A percentile compares a stretch with the other conserved stretches of the same genome.
Conservation (phyloP, 176 grass and related monocot species). For the Alloteropsis semialata region DNA sequence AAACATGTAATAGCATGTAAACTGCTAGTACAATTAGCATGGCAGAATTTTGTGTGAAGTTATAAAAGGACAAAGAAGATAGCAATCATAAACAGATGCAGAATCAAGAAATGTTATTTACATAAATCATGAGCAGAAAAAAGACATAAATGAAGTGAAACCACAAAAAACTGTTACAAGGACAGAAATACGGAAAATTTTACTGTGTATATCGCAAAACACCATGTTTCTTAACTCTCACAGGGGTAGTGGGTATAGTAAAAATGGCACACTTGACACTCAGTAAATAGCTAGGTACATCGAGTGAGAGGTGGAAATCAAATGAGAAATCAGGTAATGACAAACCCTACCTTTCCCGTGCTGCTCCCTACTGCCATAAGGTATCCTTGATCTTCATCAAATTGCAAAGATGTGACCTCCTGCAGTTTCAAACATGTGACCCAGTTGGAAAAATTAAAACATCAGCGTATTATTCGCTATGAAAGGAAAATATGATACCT, state of each 20-base stretch:
- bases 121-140: slow-evolving; percentile 3
- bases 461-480: slow-evolving; percentile 10
- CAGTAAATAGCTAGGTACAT: background rate
- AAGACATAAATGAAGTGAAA: background rate
- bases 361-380: slow-evolving; percentile 81
- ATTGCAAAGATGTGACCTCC: slow-evolving; percentile 88
- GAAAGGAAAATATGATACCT: slow-evolving; percentile 45
- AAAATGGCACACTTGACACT: background rate
- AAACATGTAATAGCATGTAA: background rate
- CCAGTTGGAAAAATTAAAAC: background rate
- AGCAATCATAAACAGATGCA: background rate
- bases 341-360: slow-evolving; percentile 66
- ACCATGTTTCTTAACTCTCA: background rate
- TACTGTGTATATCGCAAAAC: slow-evolving; percentile 8
- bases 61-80: background rate
- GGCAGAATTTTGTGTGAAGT: background rate
- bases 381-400: slow-evolving; percentile 91
- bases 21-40: background rate
- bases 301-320: slow-evolving; percentile 3
- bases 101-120: background rate
- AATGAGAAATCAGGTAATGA: slow-evolving; percentile 5
- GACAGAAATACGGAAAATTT: background rate
- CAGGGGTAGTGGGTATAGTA: background rate
- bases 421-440: slow-evolving; percentile 37
- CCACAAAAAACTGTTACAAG: background rate